Percentiles rank a stretch among this genome's conserved stretches.
phyloP scores from a whole-genome alignment of 768 basidiomycete species.

The Phylloporus scabripes region DNA sequence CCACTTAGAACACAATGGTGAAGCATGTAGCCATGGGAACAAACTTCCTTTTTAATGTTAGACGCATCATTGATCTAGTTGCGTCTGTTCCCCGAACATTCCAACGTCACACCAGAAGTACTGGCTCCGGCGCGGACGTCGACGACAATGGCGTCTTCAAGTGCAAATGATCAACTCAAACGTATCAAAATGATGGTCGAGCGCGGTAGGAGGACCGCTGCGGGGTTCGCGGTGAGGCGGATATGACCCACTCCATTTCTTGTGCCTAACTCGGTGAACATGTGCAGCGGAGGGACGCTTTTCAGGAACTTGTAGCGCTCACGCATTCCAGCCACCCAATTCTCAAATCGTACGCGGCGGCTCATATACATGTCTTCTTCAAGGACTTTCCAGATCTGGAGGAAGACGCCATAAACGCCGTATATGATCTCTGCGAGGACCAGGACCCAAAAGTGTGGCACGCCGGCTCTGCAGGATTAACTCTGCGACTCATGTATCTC shows the following conservation, averaged over 20 bases:
- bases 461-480: slow-evolving; percentile 2
- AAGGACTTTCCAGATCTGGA: slow-evolving; percentile 66
- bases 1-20: background rate
- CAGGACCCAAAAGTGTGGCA: slow-evolving; percentile 44
- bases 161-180: slow-evolving; percentile 14
- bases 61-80: slow-evolving; percentile 16
- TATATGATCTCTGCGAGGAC: slow-evolving; percentile 77
- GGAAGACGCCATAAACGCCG: slow-evolving; percentile 69
- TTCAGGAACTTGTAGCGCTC: slow-evolving; percentile 50
- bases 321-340: slow-evolving; percentile 42
- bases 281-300: slow-evolving; percentile 44
- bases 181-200: slow-evolving; percentile 35
- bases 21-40: slow-evolving; percentile 17
- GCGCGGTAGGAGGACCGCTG: slow-evolving; percentile 36
- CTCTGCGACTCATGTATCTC: background rate
- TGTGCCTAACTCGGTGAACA: slow-evolving; percentile 9
- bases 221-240: slow-evolving; percentile 36
- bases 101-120: background rate
- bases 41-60: slow-evolving; percentile 16
- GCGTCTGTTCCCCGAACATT: slow-evolving; percentile 2
- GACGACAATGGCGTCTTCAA: slow-evolving; percentile 19
- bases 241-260: background rate
- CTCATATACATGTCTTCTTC: slow-evolving; percentile 53
- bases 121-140: background rate
- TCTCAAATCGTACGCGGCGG: slow-evolving; percentile 54